Base-by-base conservation (phyloP, 768 basidiomycete genomes). In the Boletus subparvulus region DNA sequence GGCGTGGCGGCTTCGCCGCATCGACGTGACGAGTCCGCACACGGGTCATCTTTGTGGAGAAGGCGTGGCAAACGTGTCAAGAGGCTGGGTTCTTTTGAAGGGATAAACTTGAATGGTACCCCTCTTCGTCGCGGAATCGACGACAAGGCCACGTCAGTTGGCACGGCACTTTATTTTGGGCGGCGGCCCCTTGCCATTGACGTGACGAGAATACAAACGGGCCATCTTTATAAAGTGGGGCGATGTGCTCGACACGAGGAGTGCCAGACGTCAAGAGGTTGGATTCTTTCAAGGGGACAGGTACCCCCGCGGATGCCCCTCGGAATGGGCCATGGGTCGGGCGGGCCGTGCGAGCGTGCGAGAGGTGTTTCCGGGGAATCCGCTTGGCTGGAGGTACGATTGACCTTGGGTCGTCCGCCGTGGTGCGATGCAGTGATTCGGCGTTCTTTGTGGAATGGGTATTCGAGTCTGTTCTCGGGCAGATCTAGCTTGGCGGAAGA, bases 251-350 rank as follows among this genome's bases (percentile, higher is more conserved):
- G 45, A 32, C 4, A 40, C 30, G 28, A 39, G 39, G 26, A 7
- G 12, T 8, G 6, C 12, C 26, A 43, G 26, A 35, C 30, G 30
- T 43, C 46, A 17, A 46, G 58, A 6, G 36, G 16, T 39, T 21
- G 30, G 17, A 5, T 48, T 41, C 36, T 28, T 40, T 41, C 9
- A 35, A 32, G 13, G 30, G 19, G 14, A 10, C 7, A 13, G 11
- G 17, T 30, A 17, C 35, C 21, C 41, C 41, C 56, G 62, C 37
- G 42, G 57, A 57, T 36, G 33, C 17, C 28, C 17, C 42, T 35
- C 43, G 46, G 62, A 54, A 61, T 37, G 49, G 49, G 41, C 46
- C 33, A 37, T 46, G 10, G 4, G 17, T 44, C 17, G 28, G 24
- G 42, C 11, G 32, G 33, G 49, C 51, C 60, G 39, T 47, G 16